Evolutionary conservation across 2,329 filamentous ascomycete species (phyloP), one percentile per base, ranked within the genome.

Genomic region (Escovopsis sp.): DNA sequence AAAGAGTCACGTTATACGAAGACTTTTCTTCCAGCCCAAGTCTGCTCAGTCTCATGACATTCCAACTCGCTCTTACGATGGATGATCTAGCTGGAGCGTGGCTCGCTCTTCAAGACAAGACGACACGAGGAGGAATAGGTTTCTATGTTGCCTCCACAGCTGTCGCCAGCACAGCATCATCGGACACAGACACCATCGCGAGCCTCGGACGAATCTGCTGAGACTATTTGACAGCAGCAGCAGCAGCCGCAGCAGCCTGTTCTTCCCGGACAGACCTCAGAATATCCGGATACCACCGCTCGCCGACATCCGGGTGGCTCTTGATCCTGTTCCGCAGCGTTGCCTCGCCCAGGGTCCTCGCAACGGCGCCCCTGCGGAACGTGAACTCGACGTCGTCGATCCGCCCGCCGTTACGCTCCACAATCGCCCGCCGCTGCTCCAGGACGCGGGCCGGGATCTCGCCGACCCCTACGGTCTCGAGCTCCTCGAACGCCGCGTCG

Each of bases 321-420:
- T 88, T 91, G 51, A 93, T 72, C 12, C 86, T 66, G 61, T 93
- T 94, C 63, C 84, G 73, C 57, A 94, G 63, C 45, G 85, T 93
- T 10, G 85, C 86, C 67, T 93, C 85, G 4, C 86, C 85, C 8
- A 93, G 63, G 50, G 73, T 80, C 56, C 73, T 77, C 12, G 77
- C 73, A 55, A 69, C 74, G 43, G 75, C 69, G 12, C 83, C 83
- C 47, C 71, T 77, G 23, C 79, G 72, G 55, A 93, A 93, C 3
- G 85, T 91, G 58, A 91, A 93, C 65, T 93, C 86, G 38, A 89
- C 84, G 54, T 88, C 84, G 52, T 86, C 82, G 36, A 77, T 58
- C 34, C 74, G 60, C 1, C 73, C 77, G 30, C 70, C 69, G 38
- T 75, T 74, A 38, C 60, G 61, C 53, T 67, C 69, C 2, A 82